These are phyloP conservation scores for Phytopythium oedochilum DNA, from an alignment of 352 stramenopile genomes.

Conservation along the genomic window DNA sequence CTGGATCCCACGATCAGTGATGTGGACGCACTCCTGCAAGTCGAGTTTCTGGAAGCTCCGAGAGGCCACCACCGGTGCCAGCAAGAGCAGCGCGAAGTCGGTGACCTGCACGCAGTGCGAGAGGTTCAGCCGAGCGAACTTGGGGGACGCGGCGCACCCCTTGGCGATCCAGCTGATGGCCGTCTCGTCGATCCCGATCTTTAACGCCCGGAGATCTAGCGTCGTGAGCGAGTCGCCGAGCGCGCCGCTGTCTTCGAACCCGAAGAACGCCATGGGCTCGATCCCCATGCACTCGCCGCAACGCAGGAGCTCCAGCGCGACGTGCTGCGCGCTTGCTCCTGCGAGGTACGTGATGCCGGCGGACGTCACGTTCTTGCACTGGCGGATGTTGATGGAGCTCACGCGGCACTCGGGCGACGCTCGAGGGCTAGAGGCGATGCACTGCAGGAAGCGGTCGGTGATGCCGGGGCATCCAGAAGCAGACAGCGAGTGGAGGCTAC, in stretches of 20 bases:
- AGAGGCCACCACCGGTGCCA: conserved; percentile 32
- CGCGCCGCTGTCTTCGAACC: conserved; percentile 43
- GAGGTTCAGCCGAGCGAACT: conserved; percentile 40
- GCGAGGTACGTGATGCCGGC: conserved; percentile 55
- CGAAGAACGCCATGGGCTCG: conserved; percentile 72
- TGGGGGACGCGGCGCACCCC: conserved; percentile 22
- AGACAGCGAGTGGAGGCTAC: conserved; percentile 35
- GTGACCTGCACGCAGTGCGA: conserved; percentile 40
- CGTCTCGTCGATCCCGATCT: conserved; percentile 43
- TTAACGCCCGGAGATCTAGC: conserved; percentile 38
- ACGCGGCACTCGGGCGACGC: conserved; percentile 14
- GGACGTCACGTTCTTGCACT: conserved; percentile 63
- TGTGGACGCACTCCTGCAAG: conserved; percentile 35
- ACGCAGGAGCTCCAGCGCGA: conserved; percentile 18
- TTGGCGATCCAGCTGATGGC: conserved; percentile 67
- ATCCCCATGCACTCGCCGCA: conserved; percentile 55
- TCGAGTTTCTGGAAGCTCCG: conserved; percentile 29
- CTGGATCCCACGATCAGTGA: conserved; percentile 42
- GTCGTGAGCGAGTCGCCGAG: conserved; percentile 17
- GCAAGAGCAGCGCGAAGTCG: conserved; percentile 53
- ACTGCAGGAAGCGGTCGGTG: conserved; percentile 54
- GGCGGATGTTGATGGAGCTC: conserved; percentile 38
- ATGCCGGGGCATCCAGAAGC: conserved; percentile 36
- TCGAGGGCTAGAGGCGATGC: conserved; percentile 45
- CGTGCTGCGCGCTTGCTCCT: conserved; percentile 19